Evolutionary conservation across 2,329 filamentous ascomycete genomes (phyloP).

Genomic region (Magnaporthiopsis poae): DNA sequence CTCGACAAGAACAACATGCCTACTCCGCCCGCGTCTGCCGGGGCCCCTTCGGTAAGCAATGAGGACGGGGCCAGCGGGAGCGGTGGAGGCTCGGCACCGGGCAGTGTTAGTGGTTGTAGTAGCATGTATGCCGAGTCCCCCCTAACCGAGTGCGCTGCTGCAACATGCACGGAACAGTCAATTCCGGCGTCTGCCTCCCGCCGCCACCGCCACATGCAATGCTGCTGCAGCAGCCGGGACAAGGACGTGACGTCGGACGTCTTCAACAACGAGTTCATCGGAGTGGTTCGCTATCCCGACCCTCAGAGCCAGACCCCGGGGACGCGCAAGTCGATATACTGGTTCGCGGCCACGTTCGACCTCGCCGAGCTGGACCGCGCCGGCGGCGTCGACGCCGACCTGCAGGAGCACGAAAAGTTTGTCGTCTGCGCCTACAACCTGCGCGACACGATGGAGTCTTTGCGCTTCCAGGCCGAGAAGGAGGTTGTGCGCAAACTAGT

Average conservation of each 20-base stretch:
- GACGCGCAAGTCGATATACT: slow-evolving; percentile 31
- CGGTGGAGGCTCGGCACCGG: background rate
- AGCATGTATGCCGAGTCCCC: background rate
- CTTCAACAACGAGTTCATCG: slow-evolving; percentile 27
- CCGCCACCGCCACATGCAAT: background rate
- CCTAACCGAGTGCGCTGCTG: background rate
- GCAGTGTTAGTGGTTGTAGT: background rate
- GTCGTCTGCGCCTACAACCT: slow-evolving; percentile 18
- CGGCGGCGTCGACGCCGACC: slow-evolving; percentile 11
- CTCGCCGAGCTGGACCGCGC: slow-evolving; percentile 19
- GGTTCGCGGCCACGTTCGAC: slow-evolving; percentile 25
- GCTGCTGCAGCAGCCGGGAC: slow-evolving; percentile 12
- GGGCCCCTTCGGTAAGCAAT: background rate
- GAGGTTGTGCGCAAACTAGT: slow-evolving; percentile 14
- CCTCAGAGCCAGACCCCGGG: slow-evolving; percentile 21
- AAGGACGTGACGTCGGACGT: slow-evolving; percentile 20
- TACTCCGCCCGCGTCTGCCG: slow-evolving; percentile 1
- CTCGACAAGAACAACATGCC: background rate
- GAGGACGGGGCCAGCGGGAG: background rate
- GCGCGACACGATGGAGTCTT: slow-evolving; percentile 14
- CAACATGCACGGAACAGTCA: no score
- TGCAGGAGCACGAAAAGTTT: slow-evolving; percentile 25
- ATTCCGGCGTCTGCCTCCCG: background rate
- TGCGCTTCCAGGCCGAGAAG: slow-evolving; percentile 21
- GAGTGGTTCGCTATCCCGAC: slow-evolving; percentile 27